A percentile compares a stretch with the other conserved stretches of the same genome.
Conservation (phyloP, 331 rosid genomes). For the Malus hybrid region DNA sequence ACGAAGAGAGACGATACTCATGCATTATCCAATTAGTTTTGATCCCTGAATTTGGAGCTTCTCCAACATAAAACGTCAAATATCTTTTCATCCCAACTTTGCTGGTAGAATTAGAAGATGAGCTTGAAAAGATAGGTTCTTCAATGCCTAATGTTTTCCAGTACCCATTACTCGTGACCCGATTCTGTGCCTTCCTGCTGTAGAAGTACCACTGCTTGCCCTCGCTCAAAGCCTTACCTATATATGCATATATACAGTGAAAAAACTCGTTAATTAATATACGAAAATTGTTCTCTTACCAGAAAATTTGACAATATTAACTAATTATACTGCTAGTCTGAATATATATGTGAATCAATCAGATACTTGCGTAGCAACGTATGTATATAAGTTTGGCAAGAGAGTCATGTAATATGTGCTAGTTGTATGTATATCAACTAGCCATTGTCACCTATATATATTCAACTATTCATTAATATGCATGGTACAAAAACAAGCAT, state of each 20-base stretch:
- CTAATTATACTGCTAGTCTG: not conserved
- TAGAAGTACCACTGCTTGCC: conserved; percentile 90
- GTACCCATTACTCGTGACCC: conserved; percentile 58
- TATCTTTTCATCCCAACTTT: conserved; percentile 71
- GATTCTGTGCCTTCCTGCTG: conserved; percentile 65
- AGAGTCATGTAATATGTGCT: not conserved
- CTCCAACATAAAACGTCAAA: conserved; percentile 52
- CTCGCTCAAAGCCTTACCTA: conserved; percentile 84
- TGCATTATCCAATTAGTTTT: conserved; percentile 91
- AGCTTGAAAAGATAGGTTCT: conserved; percentile 49
- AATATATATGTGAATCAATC: not conserved
- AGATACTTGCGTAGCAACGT: not conserved
- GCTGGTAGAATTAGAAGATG: conserved; percentile 13
- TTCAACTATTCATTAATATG: not conserved
- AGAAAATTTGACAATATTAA: not conserved
- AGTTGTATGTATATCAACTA: not conserved
- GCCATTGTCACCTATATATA: not conserved
- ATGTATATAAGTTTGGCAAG: not conserved
- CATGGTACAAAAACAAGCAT: not conserved
- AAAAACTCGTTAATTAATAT: not conserved
- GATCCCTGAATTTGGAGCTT: conserved; percentile 37
- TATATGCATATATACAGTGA: not conserved
- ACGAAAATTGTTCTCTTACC: not conserved
- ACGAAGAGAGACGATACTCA: conserved; percentile 51
- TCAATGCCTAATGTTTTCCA: conserved; percentile 76